Conservation (phyloP, 2,329 filamentous ascomycete genomes). For the Sphaerulina vaccinii region DNA sequence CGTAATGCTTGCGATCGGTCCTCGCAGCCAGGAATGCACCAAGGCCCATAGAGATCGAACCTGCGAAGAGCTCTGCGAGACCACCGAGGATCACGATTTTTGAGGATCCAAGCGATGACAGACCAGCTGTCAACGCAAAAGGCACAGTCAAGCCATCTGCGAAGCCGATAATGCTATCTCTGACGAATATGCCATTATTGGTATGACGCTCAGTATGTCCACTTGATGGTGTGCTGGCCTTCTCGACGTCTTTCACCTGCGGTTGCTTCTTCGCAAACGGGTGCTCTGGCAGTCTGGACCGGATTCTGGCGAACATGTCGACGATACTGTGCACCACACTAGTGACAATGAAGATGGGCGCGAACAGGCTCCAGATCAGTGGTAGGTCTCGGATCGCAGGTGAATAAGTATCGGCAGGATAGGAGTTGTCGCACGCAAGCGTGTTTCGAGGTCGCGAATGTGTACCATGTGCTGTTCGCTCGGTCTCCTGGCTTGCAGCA, state of each 20-base stretch:
- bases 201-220: conserved; percentile 15
- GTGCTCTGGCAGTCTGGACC: neutral
- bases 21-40: conserved; percentile 69
- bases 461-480: neutral
- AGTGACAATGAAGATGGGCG: too few relatives aligned
- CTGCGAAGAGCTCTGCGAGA: conserved; percentile 71
- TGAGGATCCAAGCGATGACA: conserved; percentile 51
- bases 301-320: neutral
- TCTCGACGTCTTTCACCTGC: neutral
- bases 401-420: neutral
- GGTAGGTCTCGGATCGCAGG: too few relatives aligned
- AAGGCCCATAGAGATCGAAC: conserved; percentile 75
- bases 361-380: too few relatives aligned
- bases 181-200: conserved; percentile 48
- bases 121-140: conserved; percentile 73
- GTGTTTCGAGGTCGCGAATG: too few relatives aligned
- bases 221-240: neutral
- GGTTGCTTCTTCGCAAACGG: conserved; percentile 4
- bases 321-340: neutral
- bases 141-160: conserved; percentile 78
- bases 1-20: conserved; percentile 55
- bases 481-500: neutral
- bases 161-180: conserved; percentile 71
- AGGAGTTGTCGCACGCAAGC: too few relatives aligned
- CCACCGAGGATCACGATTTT: conserved; percentile 57